Conservation (phyloP, 2,329 filamentous ascomycete species). For the Trichoderma aggressivum region DNA sequence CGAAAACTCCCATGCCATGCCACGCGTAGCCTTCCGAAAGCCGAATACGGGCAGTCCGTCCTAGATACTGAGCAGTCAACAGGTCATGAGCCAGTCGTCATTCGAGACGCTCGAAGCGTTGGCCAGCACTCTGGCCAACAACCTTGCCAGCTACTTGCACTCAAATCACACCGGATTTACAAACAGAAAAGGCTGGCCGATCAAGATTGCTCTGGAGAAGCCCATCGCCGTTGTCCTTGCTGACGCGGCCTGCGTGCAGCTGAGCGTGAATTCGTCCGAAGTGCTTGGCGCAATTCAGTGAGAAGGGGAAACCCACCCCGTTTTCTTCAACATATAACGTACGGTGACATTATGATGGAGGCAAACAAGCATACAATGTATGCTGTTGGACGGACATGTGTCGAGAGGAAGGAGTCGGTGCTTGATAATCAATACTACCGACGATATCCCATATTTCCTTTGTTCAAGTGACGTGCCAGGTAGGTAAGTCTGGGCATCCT, state of each 20-base stretch:
- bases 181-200: slow-evolving; percentile 40
- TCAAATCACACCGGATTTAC: not conserved
- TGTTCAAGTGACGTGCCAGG: slow-evolving; percentile 2
- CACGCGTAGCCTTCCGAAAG: not conserved
- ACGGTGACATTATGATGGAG: slow-evolving; percentile 1
- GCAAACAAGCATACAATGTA: not conserved
- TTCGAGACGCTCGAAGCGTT: slow-evolving; percentile 64
- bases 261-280: slow-evolving; percentile 30
- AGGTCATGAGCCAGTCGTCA: slow-evolving; percentile 54
- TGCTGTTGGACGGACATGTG: not conserved
- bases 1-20: not conserved
- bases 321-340: not conserved
- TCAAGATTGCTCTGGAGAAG: slow-evolving; percentile 65
- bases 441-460: not conserved
- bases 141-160: slow-evolving; percentile 44
- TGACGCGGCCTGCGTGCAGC: slow-evolving; percentile 66
- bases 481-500: not conserved
- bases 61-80: not conserved
- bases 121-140: slow-evolving; percentile 45
- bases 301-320: not conserved
- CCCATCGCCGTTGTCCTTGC: slow-evolving; percentile 71
- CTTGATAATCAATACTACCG: slow-evolving; percentile 12
- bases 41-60: too few relatives aligned
- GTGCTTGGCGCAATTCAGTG: slow-evolving; percentile 16
- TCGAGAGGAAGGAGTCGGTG: not conserved